Percentiles rank a stretch among this genome's conserved stretches.
These are phyloP conservation scores for Erodium texanum DNA, from an alignment of 441 rosid species.

Conservation along the genomic window DNA sequence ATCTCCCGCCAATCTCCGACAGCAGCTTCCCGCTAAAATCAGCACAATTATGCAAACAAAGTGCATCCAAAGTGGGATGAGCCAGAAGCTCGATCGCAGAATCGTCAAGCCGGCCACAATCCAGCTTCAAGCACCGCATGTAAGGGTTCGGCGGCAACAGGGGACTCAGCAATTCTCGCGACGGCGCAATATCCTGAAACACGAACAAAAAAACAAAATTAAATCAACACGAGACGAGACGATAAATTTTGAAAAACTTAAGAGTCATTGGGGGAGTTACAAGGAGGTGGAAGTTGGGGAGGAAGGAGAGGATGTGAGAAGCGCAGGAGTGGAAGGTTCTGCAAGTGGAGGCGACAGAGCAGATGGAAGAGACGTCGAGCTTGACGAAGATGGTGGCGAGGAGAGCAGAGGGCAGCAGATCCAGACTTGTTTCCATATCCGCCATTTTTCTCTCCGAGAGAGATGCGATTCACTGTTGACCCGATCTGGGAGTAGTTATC, in stretches of 20 bases:
- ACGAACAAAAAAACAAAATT: background rate
- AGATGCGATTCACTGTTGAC: background rate
- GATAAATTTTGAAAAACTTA: background rate
- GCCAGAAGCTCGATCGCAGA: slow-evolving; percentile 42
- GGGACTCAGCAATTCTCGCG: slow-evolving; percentile 50
- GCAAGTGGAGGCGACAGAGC: slow-evolving; percentile 66
- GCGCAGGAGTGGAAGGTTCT: slow-evolving; percentile 41
- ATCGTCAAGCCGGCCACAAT: slow-evolving; percentile 64
- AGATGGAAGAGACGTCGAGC: slow-evolving; percentile 68
- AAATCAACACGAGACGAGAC: background rate
- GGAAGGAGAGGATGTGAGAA: slow-evolving; percentile 60
- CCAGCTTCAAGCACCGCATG: slow-evolving; percentile 63
- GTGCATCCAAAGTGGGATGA: slow-evolving; percentile 55
- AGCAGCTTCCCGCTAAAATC: slow-evolving; percentile 73
- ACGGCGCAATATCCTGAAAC: slow-evolving; percentile 52
- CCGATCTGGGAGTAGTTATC: slow-evolving; percentile 1
- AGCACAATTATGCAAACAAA: slow-evolving; percentile 55
- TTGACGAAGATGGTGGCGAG: slow-evolving; percentile 57
- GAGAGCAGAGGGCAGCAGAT: slow-evolving; percentile 59
- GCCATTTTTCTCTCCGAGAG: slow-evolving; percentile 17
- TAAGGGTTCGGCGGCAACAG: slow-evolving; percentile 61
- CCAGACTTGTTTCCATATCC: slow-evolving; percentile 28
- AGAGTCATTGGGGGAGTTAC: slow-evolving; percentile 25
- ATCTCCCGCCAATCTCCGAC: slow-evolving; percentile 59
- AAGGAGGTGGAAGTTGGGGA: slow-evolving; percentile 60